Evolutionary conservation across 148 eudicot genomes (phyloP), one percentile per base, ranked within the genome.

Genomic region (Silene uniflora): DNA sequence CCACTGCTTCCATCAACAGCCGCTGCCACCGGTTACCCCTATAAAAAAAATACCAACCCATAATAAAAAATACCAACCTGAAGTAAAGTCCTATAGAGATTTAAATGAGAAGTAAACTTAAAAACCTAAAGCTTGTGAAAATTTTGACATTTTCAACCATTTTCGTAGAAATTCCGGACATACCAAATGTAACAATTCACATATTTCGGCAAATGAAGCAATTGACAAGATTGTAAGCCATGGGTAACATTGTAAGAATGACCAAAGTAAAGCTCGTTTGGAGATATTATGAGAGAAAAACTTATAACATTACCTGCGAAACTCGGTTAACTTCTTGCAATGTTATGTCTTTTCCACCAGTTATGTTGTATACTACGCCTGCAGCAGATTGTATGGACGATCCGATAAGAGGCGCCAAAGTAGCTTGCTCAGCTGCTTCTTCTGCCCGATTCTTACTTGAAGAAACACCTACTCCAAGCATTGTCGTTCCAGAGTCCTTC

Each of bases 401-500:
- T 64, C 99, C 99, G 55, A 95, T 95, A 60, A 95, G 84, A 76
- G 99, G 99, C 74, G 99, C 97, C 80, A 92, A 76, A 61, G 99
- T 95, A 70, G 99, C 99, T 84, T 95, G 99, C 77, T 95, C 98
- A 60, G 99, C 99, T 73, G 99, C 99, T 87, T 92, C 99, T 83
- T 95, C 98, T 58, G 99, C 99, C 17, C 99, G 97, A 77, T 95
- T 95, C 86, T 92, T 96, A 87, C 99, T 92, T 18, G 99, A 92
- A 4, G 99, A 92, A 74, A 87, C 97, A 58, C 99, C 99, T 60
- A 96, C 98, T 73, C 99, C 99, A 67, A 96, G 98, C 99, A 96
- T 92, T 22, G 99, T 97, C 25, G 99, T 92, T 78, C 99, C 99
- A 24, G 99, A 92, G 83, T 96, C 89, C 83, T 88, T 92, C 99